Evolutionary conservation across 2,329 filamentous ascomycete genomes (phyloP).

Genomic region (Paraconiothyrium sp.): DNA sequence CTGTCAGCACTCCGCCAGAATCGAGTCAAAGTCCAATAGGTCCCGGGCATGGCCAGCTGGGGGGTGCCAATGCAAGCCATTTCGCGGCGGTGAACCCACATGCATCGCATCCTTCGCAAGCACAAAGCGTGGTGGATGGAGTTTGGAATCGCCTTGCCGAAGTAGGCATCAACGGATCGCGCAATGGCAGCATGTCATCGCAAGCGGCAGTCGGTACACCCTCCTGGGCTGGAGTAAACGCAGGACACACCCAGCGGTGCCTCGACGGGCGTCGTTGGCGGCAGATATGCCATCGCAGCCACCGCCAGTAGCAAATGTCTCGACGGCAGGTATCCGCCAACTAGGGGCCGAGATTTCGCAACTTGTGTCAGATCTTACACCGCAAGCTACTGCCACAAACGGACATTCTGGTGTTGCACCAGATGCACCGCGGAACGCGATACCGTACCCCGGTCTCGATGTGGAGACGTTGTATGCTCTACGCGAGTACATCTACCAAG

Average conservation of each 20-base stretch:
- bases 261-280: conserved; percentile 17
- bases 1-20: conserved; percentile 43
- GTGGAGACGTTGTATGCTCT: conserved; percentile 41
- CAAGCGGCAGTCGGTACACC: conserved; percentile 20
- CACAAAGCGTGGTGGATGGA: conserved; percentile 33
- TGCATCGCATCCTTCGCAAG: conserved; percentile 23
- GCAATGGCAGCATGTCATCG: conserved; percentile 25
- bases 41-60: conserved; percentile 20
- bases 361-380: conserved; percentile 40
- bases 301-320: conserved; percentile 29
- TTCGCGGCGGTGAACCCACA: conserved; percentile 21
- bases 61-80: conserved; percentile 18
- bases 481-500: conserved; percentile 43
- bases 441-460: conserved; percentile 41
- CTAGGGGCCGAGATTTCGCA: conserved; percentile 40
- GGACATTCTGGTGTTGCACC: conserved; percentile 12
- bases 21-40: conserved; percentile 40
- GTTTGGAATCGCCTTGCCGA: conserved; percentile 34
- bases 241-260: conserved; percentile 10
- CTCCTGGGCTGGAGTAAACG: conserved; percentile 17
- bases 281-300: conserved; percentile 26
- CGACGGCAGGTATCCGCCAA: conserved; percentile 36
- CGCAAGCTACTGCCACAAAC: conserved; percentile 25
- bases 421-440: conserved; percentile 31
- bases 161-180: conserved; percentile 26